Evolutionary conservation across 23 red algal species (phyloP), one percentile per base, ranked within the genome.

Genomic region (Gracilaria caudata): DNA sequence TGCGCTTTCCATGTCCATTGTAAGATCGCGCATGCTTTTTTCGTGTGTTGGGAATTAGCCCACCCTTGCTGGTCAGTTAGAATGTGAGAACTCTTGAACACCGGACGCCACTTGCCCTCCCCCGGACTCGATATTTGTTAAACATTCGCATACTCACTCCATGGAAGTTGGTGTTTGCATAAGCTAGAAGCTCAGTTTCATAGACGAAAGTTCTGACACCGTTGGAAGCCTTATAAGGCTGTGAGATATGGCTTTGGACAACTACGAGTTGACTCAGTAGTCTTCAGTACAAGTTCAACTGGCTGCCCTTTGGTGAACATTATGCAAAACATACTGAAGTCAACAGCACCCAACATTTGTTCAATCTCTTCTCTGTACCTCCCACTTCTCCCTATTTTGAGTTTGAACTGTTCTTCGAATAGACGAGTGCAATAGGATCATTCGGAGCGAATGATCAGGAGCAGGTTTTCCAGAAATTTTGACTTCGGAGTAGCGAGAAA

Each of bases 101-200:
- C 82, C 46, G 82, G 65, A 46, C 76, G 68, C 82, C 82, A 86
- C 38, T 16, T 9, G 20, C 68, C 65, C 32, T 70, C 41, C 20
- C 64, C 82, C 13, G 82, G 66, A 34, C 82, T 29, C 14, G 82
- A 71, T n/a, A 86, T 86, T 58, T 86, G 82, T 86, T 76, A 86
- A 86, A 86, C 28, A 73, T 46, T 33, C 64, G 57, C 82, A 86
- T 86, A 64, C 56, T 41, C 9, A 86, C 82, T 20, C 82, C 82
- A 76, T 86, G 76, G 68, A 51, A 86, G 55, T 86, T 86, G n/a
- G n/a, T 4, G 82, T 86, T 75, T 86, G 82, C 65, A 76, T 74
- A 2, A 86, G 82, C 28, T 86, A 66, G 39, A 86, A 76, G 82
- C 64, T 73, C 43, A 86, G 64, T 24, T 76, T 70, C 3, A 70